Conservation (phyloP, 2,329 filamentous ascomycete species). For the Cercospora janseana region DNA sequence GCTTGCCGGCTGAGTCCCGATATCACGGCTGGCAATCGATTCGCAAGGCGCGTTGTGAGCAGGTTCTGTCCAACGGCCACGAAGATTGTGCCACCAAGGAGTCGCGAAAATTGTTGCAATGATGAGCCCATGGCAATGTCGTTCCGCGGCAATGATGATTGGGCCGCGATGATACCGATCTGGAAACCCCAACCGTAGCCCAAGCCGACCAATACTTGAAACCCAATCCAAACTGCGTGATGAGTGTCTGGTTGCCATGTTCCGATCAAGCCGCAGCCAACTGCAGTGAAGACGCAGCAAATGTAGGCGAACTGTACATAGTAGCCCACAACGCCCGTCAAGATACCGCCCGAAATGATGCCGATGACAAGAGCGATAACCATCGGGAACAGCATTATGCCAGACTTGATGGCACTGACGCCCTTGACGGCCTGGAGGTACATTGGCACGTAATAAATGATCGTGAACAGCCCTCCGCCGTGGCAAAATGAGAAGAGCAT, state of each 20-base stretch:
- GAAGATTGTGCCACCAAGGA: background rate
- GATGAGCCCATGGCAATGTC: background rate
- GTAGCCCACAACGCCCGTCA: conserved; percentile 42
- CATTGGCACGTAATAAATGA: conserved; percentile 10
- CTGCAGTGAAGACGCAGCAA: conserved; percentile 40
- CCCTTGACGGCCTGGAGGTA: conserved; percentile 6
- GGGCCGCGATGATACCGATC: background rate
- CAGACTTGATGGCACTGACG: background rate
- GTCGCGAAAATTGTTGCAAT: background rate
- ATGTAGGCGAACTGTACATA: conserved; percentile 47
- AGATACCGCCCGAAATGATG: conserved; percentile 38
- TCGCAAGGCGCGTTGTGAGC: background rate
- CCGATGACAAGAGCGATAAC: conserved; percentile 43
- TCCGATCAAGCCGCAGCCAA: conserved; percentile 31
- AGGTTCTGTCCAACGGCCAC: background rate
- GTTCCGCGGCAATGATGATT: background rate
- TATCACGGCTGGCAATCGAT: background rate
- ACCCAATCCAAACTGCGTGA: background rate
- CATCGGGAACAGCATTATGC: conserved; percentile 9
- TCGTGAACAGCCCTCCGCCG: conserved; percentile 1
- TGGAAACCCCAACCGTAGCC: background rate
- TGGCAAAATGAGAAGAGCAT: conserved; percentile 17
- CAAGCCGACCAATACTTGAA: background rate
- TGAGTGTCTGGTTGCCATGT: background rate
- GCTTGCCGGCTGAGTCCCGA: background rate